A percentile compares a stretch with the other conserved stretches of the same genome.
phyloP scores from a whole-genome alignment of 2,329 filamentous ascomycete genomes.

The Beauveria pseudobassiana region DNA sequence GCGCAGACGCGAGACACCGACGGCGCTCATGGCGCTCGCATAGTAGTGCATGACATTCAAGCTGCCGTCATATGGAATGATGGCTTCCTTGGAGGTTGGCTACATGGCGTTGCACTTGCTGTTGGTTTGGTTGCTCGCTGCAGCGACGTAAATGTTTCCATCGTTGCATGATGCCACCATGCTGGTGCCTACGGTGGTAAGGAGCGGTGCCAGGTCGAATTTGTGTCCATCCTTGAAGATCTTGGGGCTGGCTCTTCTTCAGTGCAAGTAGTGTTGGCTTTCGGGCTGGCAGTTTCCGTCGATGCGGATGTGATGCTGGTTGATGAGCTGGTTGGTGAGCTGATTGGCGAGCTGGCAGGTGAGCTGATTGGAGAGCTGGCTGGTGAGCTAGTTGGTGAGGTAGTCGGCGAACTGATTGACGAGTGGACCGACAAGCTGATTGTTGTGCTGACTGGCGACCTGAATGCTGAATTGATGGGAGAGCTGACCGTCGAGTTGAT shows the following conservation, averaged over 20 bases:
- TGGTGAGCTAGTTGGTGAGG: background rate
- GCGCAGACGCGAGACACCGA: conserved; percentile 25
- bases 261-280: background rate
- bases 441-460: background rate
- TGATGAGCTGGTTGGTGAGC: background rate
- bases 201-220: conserved; percentile 17
- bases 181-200: conserved; percentile 15
- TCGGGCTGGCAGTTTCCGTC: background rate
- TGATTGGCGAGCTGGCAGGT: background rate
- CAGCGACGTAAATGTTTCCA: conserved; percentile 26
- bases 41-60: conserved; percentile 27
- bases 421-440: background rate
- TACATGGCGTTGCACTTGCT: conserved; percentile 19
- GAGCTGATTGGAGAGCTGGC: background rate
- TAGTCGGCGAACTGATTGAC: background rate
- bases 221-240: conserved; percentile 16
- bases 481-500: no score
- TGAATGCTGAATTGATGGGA: background rate
- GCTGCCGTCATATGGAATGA: conserved; percentile 18
- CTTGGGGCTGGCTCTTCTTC: background rate
- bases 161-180: conserved; percentile 25
- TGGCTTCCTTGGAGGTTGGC: conserved; percentile 15
- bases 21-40: conserved; percentile 22
- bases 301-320: background rate
- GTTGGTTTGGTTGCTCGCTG: conserved; percentile 14